Base-by-base conservation (phyloP, 352 stramenopile species). In the Globisporangium middletonii region DNA sequence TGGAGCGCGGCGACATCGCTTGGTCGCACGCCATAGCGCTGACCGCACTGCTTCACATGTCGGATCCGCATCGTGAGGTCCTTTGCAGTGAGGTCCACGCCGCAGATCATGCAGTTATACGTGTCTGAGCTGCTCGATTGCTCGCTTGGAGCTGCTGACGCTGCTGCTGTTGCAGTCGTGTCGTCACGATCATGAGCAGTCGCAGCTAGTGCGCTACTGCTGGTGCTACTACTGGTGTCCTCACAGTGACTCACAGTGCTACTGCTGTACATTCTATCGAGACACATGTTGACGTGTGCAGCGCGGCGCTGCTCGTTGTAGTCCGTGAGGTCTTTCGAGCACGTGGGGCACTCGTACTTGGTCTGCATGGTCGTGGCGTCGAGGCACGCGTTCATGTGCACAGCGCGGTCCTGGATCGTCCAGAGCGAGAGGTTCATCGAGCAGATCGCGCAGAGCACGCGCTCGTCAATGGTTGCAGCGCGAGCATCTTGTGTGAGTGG, bases 361-460 rank as follows among this genome's bases (percentile, higher is more conserved):
- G 63, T 53, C 3, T 75, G 58, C 5, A 66, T 46, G 26, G 50
- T 62, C 3, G 59, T 46, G 2, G 59, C 57, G 53, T 94, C 85
- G 18, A 95, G 67, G 64, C 85, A 95, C 51, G 65, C 69, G 53
- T 95, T 95, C 30, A 94, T 61, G 60, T 94, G 85, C 57, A 73
- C 55, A 13, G 78, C 72, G 9, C 78, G 73, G 38, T 86, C 65
- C 11, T 71, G 13, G 52, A 91, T 64, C 15, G 55, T 64, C 71
- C 72, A 80, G 35, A 43, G 42, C 45, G 77, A 73, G 64, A 92
- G 64, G 60, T 89, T 79, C 45, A 79, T 59, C 19, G 75, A 60
- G 70, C 83, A 92, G 55, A 92, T 65, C 42, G 75, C 55, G 62
- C 83, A 92, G 11, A 44, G 57, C 63, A 75, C 57, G 12, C 55